Evolutionary conservation across 192 early-diverging fungal species (phyloP), one percentile per base, ranked within the genome.

Genomic region (Entomortierella parvispora): DNA sequence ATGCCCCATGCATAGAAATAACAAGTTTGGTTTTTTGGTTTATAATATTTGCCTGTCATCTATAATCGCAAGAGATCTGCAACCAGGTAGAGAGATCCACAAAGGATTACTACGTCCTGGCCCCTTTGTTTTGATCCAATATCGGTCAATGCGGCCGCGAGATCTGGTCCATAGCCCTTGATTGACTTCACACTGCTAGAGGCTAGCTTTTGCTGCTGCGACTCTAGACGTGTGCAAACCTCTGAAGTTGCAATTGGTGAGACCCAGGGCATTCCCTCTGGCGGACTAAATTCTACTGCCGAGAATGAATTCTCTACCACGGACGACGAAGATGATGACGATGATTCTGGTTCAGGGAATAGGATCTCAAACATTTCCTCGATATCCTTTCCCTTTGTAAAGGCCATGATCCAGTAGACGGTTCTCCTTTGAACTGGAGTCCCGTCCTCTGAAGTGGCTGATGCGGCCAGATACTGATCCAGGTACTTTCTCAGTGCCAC

Each of bases 241-340:
- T 84, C 83, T 15, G 53, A 65, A 0, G 91, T 83, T 5, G 70
- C 61, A 22, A 80, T 85, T 54, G 84, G 85, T 3, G 75, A 57
- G 40, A 98, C 84, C 96, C 96, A 98, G 3, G 92, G 89, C 96
- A 98, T 98, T 1, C 88, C 91, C 28, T 89, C 87, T 20, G 94
- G 94, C 54, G 83, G 75, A 23, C 87, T 82, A 68, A 98, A 98
- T 11, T 85, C 83, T 0, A 92, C 89, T 3, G 89, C 79, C 77
- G 82, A 88, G 6, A 97, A 80, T 5, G 68, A 54, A 71, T 97
- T 95, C 9, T 86, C 82, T 34, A 50, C 47, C 29, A 5, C 9
- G 15, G 50, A 2, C 0, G 62, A 49, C 45, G 5, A 2, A 45
- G 37, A 5, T 40, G 37, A 40, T 40, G 12, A 40, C 37, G 37